Base-by-base conservation (phyloP, 179 eudicot genomes). In the Carnegiea gigantea region DNA sequence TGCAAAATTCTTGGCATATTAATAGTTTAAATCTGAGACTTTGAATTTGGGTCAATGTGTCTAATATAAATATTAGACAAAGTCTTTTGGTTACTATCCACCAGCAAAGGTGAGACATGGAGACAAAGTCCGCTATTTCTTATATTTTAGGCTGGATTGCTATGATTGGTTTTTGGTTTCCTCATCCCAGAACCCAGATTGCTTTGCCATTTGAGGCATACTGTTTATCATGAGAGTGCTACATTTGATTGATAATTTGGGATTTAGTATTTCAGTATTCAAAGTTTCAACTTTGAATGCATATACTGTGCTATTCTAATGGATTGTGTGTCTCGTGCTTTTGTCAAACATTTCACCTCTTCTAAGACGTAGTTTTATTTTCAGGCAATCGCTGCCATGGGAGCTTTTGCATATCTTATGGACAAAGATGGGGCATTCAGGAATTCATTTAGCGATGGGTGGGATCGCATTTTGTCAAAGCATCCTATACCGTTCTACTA, bases 401-500 rank as follows among this genome's bases (percentile, higher is more conserved):
- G 93, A 75, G 92, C 89, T 57, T 86, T 93, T 80, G 94, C 92
- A 71, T 95, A 90, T 82, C 76, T 91, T 75, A 89, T 92, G 93
- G 98, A 94, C 87, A 93, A 86, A 81, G 93, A 94, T 86, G 98
- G 98, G 62, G 86, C 86, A 83, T 91, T 93, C 84, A 90, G 98
- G 83, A 90, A 92, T 75, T 90, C 94, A 73, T 94, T 94, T 79
- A 90, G 87, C 84, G 97, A 93, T 85, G 93, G 95, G 70, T 94
- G 98, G 98, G 95, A 94, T 77, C 95, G 91, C 49, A 88, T 94
- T 78, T 83, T 94, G 81, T 94, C 98, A 67, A 94, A 87, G 85
- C 98, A 94, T 87, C 98, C 98, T 28, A 90, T 94, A 83, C 98
- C 97, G 21, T 94, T 93, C 84, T 94, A 94, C 92, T 94, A 94